Percentiles rank a stretch among this genome's conserved stretches.
phyloP scores from a whole-genome alignment of 305 asterid genomes.

The Fraxinus sp. region DNA sequence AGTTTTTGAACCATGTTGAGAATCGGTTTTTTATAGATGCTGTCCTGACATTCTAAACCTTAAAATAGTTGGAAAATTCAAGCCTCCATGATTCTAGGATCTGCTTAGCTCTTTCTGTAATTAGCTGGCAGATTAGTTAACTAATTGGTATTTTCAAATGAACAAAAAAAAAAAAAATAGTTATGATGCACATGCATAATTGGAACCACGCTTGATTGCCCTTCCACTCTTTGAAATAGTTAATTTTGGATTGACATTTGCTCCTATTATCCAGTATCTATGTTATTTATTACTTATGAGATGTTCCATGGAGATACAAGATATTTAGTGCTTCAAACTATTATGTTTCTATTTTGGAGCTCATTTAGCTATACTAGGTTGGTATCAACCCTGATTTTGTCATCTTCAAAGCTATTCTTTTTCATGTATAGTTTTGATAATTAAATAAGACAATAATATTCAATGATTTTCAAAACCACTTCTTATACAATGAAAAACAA shows the following conservation, averaged over 20 bases:
- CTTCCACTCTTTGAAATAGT: neutral
- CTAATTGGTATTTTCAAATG: neutral
- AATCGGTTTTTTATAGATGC: neutral
- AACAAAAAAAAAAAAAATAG: neutral
- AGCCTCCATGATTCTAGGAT: neutral
- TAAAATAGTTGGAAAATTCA: neutral
- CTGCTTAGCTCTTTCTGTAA: neutral
- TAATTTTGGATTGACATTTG: neutral
- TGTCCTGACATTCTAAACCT: neutral
- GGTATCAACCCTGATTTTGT: neutral
- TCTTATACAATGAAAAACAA: neutral
- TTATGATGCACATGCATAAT: neutral
- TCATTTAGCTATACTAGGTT: neutral
- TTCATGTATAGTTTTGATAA: neutral
- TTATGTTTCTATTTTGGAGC: neutral
- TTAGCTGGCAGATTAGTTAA: neutral
- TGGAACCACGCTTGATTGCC: neutral
- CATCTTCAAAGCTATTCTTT: neutral
- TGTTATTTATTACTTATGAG: neutral
- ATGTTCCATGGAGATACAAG: neutral
- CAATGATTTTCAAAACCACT: neutral
- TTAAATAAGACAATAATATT: neutral
- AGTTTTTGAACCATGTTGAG: neutral
- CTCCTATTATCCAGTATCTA: neutral
- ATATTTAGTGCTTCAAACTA: neutral